A percentile compares a stretch with the other conserved stretches of the same genome.
Evolutionary conservation across 306 rosid species (phyloP).

Genomic region (Prunus campanulata): DNA sequence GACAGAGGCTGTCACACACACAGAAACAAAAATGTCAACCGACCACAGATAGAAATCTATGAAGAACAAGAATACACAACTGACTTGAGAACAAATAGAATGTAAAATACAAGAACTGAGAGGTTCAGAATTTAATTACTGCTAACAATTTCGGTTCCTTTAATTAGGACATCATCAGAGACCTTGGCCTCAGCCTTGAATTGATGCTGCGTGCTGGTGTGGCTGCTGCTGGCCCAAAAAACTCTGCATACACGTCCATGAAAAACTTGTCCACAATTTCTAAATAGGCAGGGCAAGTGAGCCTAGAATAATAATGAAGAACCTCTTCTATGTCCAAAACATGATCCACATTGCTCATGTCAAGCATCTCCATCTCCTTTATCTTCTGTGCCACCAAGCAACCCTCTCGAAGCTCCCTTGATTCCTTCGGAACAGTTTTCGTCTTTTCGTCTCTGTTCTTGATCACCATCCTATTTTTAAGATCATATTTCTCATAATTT

Average conservation of each 20-base stretch:
- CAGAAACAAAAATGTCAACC: neutral
- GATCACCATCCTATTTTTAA: too few relatives aligned
- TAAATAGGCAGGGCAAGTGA: conserved; percentile 75
- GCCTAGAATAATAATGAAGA: conserved; percentile 80
- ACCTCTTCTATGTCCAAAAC: conserved; percentile 81
- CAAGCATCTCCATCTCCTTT: conserved; percentile 76
- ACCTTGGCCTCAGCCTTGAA: conserved; percentile 28
- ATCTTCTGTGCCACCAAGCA: conserved; percentile 60
- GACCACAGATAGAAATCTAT: neutral
- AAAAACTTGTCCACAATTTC: conserved; percentile 85
- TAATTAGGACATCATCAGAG: conserved; percentile 27
- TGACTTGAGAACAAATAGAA: neutral
- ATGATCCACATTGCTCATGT: conserved; percentile 66
- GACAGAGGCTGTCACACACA: neutral
- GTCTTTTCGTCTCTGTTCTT: too few relatives aligned
- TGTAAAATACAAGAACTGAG: neutral
- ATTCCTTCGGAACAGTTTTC: neutral
- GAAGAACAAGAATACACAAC: neutral
- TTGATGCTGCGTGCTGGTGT: conserved; percentile 37
- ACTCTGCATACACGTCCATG: conserved; percentile 63
- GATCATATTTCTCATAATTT: too few relatives aligned
- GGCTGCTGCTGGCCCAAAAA: conserved; percentile 30
- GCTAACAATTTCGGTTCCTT: neutral
- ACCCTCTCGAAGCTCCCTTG: conserved; percentile 23
- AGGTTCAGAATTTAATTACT: neutral